Base-by-base conservation (phyloP, 345 rosid species). In the Euclidium syriacum region DNA sequence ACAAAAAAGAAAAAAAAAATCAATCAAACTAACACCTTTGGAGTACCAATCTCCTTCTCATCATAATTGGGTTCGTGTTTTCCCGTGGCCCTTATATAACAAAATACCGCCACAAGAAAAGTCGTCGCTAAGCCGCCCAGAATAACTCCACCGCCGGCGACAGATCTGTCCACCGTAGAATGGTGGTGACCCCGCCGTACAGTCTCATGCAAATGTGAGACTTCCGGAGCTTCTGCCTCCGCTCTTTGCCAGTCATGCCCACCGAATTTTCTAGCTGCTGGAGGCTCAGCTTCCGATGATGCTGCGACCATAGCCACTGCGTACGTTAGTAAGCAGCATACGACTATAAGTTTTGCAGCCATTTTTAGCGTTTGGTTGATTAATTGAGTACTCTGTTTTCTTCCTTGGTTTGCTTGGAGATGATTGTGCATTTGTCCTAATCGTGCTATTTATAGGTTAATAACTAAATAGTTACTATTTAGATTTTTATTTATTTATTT, bases 101-200 rank as follows among this genome's bases (percentile, higher is more conserved):
- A 85, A 70, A 91, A 77, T 65, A 88, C 75, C 3, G 77, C 83
- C 57, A 80, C 90, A 63, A 84, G 49, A 63, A 91, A 91, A 2
- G 81, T 72, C 8, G 85, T 77, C 7, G 84, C 98, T 18, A 91
- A 87, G 8, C 88, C 83, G 0, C 90, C 96, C 0, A 88, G 81
- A 15, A 91, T 84, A 23, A 87, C 85, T 12, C 95, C 96, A 2
- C 95, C 95, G 0, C 91, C 98, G 7, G 86, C 98, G 4, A 86
- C 76, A 2, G 95, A 91, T 52, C 70, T 82, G 35, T 91, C 91
- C 50, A 20, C 52, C 7, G 82, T 67, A n/a, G 65, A 80, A 10
- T 77, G 85, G 65, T 71, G 80, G 64, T 61, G 69, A 9, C 60
- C 39, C 7, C 73, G 52, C 16, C 60, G 51, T 11, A 34, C 67